Conservation (phyloP, 768 basidiomycete species). For the Naganishia onofrii region DNA sequence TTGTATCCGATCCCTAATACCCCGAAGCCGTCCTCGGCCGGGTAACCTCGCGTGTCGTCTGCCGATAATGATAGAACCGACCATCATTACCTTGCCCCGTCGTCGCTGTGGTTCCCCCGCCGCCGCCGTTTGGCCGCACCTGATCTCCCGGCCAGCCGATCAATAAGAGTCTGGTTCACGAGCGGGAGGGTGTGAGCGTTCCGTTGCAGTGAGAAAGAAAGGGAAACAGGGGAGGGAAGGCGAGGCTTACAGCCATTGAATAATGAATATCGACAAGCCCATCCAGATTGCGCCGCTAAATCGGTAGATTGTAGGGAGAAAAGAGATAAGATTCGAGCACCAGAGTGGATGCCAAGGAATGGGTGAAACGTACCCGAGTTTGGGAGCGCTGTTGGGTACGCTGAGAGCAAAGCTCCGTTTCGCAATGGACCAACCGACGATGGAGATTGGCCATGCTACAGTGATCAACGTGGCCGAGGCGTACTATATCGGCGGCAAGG, state of each 20-base stretch:
- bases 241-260: conserved; percentile 42
- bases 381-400: conserved; percentile 29
- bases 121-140: conserved; percentile 34
- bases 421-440: conserved; percentile 50
- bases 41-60: conserved; percentile 48
- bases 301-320: neutral
- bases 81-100: conserved; percentile 20
- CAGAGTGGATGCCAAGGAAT: neutral
- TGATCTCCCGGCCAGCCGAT: conserved; percentile 48
- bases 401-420: conserved; percentile 40
- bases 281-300: conserved; percentile 44
- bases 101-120: too few species aligned
- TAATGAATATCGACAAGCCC: conserved; percentile 43
- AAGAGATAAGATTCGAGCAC: neutral
- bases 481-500: conserved; percentile 28
- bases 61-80: conserved; percentile 51
- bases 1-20: neutral
- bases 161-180: conserved; percentile 36
- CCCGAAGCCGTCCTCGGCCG: conserved; percentile 19
- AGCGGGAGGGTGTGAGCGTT: conserved; percentile 1
- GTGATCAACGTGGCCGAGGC: conserved; percentile 37
- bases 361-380: conserved; percentile 43
- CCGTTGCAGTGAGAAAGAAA: too few species aligned
- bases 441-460: conserved; percentile 44
- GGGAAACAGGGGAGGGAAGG: neutral